Evolutionary conservation across 495 filamentous ascomycete genomes (phyloP).

Genomic region (Astrothelium macrocarpum): DNA sequence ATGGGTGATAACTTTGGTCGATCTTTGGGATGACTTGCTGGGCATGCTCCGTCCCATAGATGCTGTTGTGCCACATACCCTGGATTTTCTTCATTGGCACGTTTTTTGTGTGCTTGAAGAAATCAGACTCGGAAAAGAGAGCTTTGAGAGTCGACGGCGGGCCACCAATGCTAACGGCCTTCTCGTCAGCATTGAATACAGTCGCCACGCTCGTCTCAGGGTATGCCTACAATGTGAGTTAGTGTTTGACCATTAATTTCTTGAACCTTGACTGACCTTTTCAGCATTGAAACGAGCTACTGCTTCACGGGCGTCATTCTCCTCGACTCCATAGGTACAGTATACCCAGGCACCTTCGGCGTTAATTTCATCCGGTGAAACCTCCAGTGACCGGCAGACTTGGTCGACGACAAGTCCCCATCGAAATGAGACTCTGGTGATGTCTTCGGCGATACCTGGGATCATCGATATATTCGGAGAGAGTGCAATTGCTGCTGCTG

Average conservation of each 20-base stretch:
- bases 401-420: conserved; percentile 3
- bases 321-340: conserved; percentile 29
- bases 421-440: background rate
- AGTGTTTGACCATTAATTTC: conserved; percentile 26
- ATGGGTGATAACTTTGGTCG: background rate
- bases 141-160: conserved; percentile 34
- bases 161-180: conserved; percentile 35
- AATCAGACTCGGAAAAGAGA: conserved; percentile 26
- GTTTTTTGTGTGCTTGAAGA: conserved; percentile 29
- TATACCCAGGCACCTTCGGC: conserved; percentile 33
- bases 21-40: conserved; percentile 19
- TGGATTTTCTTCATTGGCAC: conserved; percentile 29
- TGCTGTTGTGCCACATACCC: conserved; percentile 37
- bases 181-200: conserved; percentile 30
- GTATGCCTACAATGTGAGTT: conserved; percentile 18
- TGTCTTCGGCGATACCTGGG: background rate
- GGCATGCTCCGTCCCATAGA: conserved; percentile 30
- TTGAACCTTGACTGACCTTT: background rate
- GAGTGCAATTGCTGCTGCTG: conserved; percentile 31
- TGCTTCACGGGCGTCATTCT: conserved; percentile 26
- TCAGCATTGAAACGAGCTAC: conserved; percentile 1
- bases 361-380: conserved; percentile 2
- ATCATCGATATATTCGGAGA: conserved; percentile 16
- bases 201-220: conserved; percentile 27
- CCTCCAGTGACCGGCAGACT: conserved; percentile 2